Evolutionary conservation across 805 yeast species (phyloP), one percentile per base, ranked within the genome.

Genomic region (Zygoascus bituminiphila): DNA sequence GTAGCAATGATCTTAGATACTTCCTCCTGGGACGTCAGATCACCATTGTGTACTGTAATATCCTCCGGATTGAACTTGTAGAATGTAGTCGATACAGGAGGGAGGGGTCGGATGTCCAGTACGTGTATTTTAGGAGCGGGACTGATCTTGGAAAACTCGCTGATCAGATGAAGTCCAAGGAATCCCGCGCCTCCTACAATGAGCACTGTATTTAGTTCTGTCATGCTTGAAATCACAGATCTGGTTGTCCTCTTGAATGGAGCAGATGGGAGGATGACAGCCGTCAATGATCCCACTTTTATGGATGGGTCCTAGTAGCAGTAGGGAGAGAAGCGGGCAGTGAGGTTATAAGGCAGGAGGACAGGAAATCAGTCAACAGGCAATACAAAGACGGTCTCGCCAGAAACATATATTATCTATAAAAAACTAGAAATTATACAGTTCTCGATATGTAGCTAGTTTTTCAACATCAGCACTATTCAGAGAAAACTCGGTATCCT

Each of bases 101-200:
- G 96, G 40, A 88, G 66, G 23, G 93, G 94, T 57, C 98, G 82
- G 40, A 93, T 81, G 65, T 93, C 98, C 62, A 93, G 86, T 15
- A 93, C 95, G 60, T 82, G 84, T 51, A 93, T 84, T 40, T 75
- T 65, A 8, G 95, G 89, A 41, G 77, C 70, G 20, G 93, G 84
- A 12, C 75, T 60, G 33, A 75, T 68, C 42, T 74, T 73, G 69
- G 78, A 77, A 65, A 89, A 91, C 64, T 87, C 93, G 59, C 89
- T 89, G 39, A 93, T 79, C 54, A 93, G 71, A 57, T 93, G 98
- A 42, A 88, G 77, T 2, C 98, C 98, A 19, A 93, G 75, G 57
- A 93, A 93, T 0, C 98, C 98, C 4, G 96, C 71, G 8, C 98
- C 98, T 44, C 98, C 98, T n/a, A 93, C 78, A 19, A 93, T 71